phyloP scores from a whole-genome alignment of 805 yeast species.

The Starmerella gropengiesseri region DNA sequence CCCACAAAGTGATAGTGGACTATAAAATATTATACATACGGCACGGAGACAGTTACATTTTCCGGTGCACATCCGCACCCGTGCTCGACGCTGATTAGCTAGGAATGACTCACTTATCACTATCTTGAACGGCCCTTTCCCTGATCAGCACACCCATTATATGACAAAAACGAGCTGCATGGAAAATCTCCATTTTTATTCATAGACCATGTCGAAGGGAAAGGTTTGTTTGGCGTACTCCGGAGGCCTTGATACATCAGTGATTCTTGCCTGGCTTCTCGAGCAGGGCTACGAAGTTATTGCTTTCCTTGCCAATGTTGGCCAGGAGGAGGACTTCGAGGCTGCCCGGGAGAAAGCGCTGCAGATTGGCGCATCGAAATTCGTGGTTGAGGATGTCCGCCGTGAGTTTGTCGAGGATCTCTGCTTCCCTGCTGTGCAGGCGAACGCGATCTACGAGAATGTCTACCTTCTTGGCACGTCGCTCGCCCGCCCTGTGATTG shows the following conservation, averaged over 20 bases:
- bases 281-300: slow-evolving; percentile 97
- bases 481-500: slow-evolving; percentile 96
- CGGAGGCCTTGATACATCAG: slow-evolving; percentile 97
- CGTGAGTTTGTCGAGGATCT: slow-evolving; percentile 88
- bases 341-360: slow-evolving; percentile 95
- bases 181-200: not conserved
- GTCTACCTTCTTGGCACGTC: slow-evolving; percentile 95
- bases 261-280: slow-evolving; percentile 93
- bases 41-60: no score
- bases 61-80: no score
- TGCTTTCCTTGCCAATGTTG: slow-evolving; percentile 96
- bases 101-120: no score
- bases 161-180: not conserved
- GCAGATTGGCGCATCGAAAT: slow-evolving; percentile 94
- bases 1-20: no score
- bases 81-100: no score
- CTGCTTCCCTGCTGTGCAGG: slow-evolving; percentile 91
- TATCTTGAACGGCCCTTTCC: no score
- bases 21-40: no score
- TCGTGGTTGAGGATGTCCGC: slow-evolving; percentile 87
- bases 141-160: not conserved
- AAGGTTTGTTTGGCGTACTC: slow-evolving; percentile 99
- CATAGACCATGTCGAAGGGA: slow-evolving; percentile 72
- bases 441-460: slow-evolving; percentile 95
- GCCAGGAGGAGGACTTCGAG: slow-evolving; percentile 98